phyloP scores from a whole-genome alignment of 2,329 filamentous ascomycete genomes.

The Hypoxylon sp. region DNA sequence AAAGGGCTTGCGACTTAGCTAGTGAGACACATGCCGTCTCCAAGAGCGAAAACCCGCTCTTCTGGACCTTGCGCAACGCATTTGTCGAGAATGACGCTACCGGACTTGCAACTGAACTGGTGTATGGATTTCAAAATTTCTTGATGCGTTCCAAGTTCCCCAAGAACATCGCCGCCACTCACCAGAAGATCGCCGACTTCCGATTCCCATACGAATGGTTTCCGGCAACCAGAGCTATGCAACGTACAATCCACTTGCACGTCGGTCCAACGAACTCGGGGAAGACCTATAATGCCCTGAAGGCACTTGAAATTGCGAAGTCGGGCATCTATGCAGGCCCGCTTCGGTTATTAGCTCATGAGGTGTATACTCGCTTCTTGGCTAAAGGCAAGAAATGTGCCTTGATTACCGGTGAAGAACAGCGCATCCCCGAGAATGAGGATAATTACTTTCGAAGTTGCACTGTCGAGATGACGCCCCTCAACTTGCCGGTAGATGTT shows the following conservation, averaged over 20 bases:
- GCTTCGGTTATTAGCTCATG: slow-evolving; percentile 86
- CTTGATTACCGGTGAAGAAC: slow-evolving; percentile 90
- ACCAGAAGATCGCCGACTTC: slow-evolving; percentile 77
- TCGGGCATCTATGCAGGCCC: slow-evolving; percentile 91
- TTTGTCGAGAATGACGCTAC: slow-evolving; percentile 63
- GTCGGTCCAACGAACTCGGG: slow-evolving; percentile 98
- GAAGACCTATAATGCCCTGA: slow-evolving; percentile 94
- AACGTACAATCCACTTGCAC: slow-evolving; percentile 87
- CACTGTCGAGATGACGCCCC: slow-evolving; percentile 86
- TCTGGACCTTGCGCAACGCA: slow-evolving; percentile 66
- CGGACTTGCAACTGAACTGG: slow-evolving; percentile 66
- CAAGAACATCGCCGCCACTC: slow-evolving; percentile 62
- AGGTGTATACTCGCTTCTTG: slow-evolving; percentile 88
- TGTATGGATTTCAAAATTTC: slow-evolving; percentile 73
- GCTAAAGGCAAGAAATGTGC: slow-evolving; percentile 80
- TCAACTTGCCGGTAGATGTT: slow-evolving; percentile 74
- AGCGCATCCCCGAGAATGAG: slow-evolving; percentile 69
- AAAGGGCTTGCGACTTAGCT: slow-evolving; percentile 57
- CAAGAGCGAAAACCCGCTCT: slow-evolving; percentile 60
- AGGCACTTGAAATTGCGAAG: slow-evolving; percentile 79
- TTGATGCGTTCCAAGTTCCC: slow-evolving; percentile 67
- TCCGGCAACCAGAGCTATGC: slow-evolving; percentile 79
- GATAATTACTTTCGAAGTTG: slow-evolving; percentile 77
- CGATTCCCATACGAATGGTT: slow-evolving; percentile 95
- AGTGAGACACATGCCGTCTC: slow-evolving; percentile 47